Percentiles rank a stretch among this genome's conserved stretches.
Conservation (phyloP, 176 grass and related monocot genomes). For the Phoenix dactylifera region DNA sequence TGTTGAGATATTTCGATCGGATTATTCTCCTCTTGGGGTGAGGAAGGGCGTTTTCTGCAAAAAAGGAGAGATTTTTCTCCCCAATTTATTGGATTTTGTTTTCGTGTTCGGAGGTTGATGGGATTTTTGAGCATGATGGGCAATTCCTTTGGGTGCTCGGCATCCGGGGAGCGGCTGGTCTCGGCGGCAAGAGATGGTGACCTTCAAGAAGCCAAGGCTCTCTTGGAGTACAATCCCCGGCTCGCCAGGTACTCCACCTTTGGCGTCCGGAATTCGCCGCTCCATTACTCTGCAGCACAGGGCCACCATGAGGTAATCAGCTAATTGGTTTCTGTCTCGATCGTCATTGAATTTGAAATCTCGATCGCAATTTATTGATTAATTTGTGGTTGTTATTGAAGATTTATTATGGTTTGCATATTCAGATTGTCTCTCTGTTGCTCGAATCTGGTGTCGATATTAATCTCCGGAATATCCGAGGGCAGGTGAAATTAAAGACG, state of each 20-base stretch:
- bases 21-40: not conserved
- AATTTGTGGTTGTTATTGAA: not conserved
- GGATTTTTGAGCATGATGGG: conserved; percentile 92
- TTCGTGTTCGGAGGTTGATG: conserved; percentile 40
- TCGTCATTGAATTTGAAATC: conserved; percentile 5
- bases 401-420: conserved; percentile 9
- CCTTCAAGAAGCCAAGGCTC: conserved; percentile 75
- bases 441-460: conserved; percentile 82
- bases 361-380: conserved; percentile 4
- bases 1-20: conserved; percentile 1
- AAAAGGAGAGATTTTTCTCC: not conserved
- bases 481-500: conserved; percentile 40
- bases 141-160: conserved; percentile 95
- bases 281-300: conserved; percentile 84
- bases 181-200: conserved; percentile 91
- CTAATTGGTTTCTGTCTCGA: not conserved
- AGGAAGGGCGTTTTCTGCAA: not conserved
- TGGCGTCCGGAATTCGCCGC: conserved; percentile 83
- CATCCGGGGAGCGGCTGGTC: conserved; percentile 90
- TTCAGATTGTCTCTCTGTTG: conserved; percentile 82
- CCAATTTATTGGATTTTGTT: conserved; percentile 8
- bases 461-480: conserved; percentile 80
- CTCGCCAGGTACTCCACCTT: conserved; percentile 91
- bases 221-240: conserved; percentile 87
- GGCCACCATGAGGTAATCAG: conserved; percentile 75